Evolutionary conservation across 352 stramenopile species (phyloP), one percentile per base, ranked within the genome.

Genomic region (Phytophthora parvispora): DNA sequence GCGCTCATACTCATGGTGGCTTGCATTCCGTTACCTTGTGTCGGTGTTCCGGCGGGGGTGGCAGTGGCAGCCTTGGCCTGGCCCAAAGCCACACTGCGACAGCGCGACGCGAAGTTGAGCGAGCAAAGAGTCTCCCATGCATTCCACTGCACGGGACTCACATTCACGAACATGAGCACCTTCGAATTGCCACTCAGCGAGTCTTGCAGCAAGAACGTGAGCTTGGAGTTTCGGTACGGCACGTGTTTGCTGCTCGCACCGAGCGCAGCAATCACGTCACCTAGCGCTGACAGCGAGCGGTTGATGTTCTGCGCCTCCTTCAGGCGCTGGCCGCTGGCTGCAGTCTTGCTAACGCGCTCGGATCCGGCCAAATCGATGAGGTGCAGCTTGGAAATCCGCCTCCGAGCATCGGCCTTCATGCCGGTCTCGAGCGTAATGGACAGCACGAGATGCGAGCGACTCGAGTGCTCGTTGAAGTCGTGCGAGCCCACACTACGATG

Each of bases 291-390:
- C 0, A 99, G 78, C 15, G 92, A 99, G 13, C 93, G 90, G 73
- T 99, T 99, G 78, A 99, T 99, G 69, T 94, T 97, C 59, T 98
- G 94, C 18, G 97, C 97, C 67, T 99, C 97, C 76, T 99, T 99
- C 1, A 99, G 74, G 6, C 96, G 81, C 29, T 98, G 87, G 0
- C 97, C 97, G 49, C 87, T 95, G 0, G 97, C 91, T 27, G 92
- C 92, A 3, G 92, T 99, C 72, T 97, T 97, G 63, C 85, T 91
- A 16, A 97, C 87, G 36, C 93, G 81, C 58, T 98, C 92, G 0
- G 81, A 95, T 15, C 93, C 93, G 1, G 93, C 92, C 20, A 98
- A 71, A 62, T 98, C 93, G 45, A 98, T 95, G 1, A 98, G 68
- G 32, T 98, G 88, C 4, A 97, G 77, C 77, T 95, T 97, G 0